Percentiles rank a stretch among this genome's conserved stretches.
These are phyloP conservation scores for Helichrysum umbraculigerum DNA, from an alignment of 129 eudicot species.

Conservation along the genomic window DNA sequence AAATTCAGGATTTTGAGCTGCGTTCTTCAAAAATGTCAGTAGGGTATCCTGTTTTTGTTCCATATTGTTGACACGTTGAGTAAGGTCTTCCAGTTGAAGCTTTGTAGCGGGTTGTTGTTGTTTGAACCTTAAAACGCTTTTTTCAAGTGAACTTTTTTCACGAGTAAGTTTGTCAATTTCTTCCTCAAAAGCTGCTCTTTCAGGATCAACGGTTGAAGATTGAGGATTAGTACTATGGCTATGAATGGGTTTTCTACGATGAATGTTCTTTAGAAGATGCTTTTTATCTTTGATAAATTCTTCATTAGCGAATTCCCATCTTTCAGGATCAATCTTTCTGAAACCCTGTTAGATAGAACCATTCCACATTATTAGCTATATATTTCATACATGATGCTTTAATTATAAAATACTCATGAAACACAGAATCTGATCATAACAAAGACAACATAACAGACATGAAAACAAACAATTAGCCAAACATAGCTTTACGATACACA, in stretches of 20 bases:
- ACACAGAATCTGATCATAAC: neutral
- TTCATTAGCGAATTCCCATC: conserved; percentile 96
- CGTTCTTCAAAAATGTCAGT: conserved; percentile 50
- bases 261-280: conserved; percentile 81
- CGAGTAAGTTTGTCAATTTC: conserved; percentile 82
- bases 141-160: conserved; percentile 67
- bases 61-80: conserved; percentile 51
- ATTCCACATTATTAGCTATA: neutral
- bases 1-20: conserved; percentile 60
- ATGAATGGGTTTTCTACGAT: conserved; percentile 90
- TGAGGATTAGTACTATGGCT: conserved; percentile 88
- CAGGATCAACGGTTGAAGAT: conserved; percentile 58
- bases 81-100: conserved; percentile 67
- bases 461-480: neutral
- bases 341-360: conserved; percentile 60
- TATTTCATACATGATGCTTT: neutral
- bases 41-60: conserved; percentile 68
- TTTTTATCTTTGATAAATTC: conserved; percentile 79
- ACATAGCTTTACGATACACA: neutral
- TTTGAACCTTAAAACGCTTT: conserved; percentile 46
- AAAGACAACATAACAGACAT: neutral
- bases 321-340: conserved; percentile 88
- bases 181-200: conserved; percentile 81
- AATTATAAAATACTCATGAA: neutral
- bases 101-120: conserved; percentile 59